These are phyloP conservation scores for Francoa sonchifolia DNA, from an alignment of 441 rosid species.

Conservation along the genomic window DNA sequence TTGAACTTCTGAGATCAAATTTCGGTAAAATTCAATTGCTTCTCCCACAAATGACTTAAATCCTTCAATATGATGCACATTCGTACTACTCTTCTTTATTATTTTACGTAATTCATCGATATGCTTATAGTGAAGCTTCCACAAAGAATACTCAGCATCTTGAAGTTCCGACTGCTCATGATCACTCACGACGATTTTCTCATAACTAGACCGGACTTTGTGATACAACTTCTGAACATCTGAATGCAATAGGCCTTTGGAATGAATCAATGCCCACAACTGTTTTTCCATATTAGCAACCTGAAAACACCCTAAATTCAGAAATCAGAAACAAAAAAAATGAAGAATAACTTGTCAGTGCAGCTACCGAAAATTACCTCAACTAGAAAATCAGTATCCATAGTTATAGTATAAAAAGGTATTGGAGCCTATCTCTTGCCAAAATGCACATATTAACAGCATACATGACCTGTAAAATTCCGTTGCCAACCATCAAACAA, in stretches of 20 bases:
- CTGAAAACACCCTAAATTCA: conserved; percentile 28
- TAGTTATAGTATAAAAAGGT: too few relatives aligned
- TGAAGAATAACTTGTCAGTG: conserved; percentile 9
- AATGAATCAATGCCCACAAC: conserved; percentile 40
- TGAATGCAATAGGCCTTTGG: conserved; percentile 40
- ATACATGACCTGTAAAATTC: too few relatives aligned
- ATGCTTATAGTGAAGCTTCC: conserved; percentile 79
- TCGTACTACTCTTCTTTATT: conserved; percentile 28
- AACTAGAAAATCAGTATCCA: too few relatives aligned
- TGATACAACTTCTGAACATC: conserved; percentile 45
- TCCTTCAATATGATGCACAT: conserved; percentile 29
- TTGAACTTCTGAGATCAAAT: conserved; percentile 32
- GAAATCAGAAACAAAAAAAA: conserved; percentile 6
- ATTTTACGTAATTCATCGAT: conserved; percentile 82
- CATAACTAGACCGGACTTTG: conserved; percentile 47
- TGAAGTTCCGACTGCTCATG: conserved; percentile 45
- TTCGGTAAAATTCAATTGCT: conserved; percentile 50
- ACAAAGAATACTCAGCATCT: conserved; percentile 66
- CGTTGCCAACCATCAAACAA: too few relatives aligned
- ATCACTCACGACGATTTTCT: conserved; percentile 39
- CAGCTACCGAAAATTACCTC: conserved; percentile 32
- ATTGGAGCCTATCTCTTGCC: too few relatives aligned
- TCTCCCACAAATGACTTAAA: conserved; percentile 47
- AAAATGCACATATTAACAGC: too few relatives aligned
- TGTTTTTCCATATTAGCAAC: conserved; percentile 55